Percentiles rank a stretch among this genome's conserved stretches.
These are phyloP conservation scores for Beauveria varroae DNA, from an alignment of 2,329 filamentous ascomycete species.

Conservation along the genomic window DNA sequence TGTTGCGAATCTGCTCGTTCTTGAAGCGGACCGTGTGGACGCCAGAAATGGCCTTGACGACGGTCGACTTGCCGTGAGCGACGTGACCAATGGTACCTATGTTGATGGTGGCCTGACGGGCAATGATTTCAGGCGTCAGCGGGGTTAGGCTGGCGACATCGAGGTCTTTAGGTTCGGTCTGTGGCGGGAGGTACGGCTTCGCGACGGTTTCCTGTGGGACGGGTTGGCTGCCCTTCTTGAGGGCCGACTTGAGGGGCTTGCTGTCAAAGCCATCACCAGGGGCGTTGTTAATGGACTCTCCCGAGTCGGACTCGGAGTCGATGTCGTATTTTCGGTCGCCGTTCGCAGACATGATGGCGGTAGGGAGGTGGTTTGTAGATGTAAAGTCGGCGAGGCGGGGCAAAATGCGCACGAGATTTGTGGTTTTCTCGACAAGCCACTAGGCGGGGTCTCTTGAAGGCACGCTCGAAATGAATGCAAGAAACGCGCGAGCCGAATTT, in stretches of 20 bases:
- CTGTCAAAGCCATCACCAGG: constrained; percentile 49
- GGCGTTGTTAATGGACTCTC: constrained; percentile 55
- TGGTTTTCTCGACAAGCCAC: constrained; percentile 3
- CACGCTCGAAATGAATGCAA: not conserved
- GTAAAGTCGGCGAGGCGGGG: constrained; percentile 9
- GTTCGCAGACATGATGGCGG: constrained; percentile 44
- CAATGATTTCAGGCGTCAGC: constrained; percentile 92
- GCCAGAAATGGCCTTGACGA: constrained; percentile 97
- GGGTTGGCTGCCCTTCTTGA: constrained; percentile 64
- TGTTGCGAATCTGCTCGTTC: constrained; percentile 98
- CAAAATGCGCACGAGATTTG: constrained; percentile 14
- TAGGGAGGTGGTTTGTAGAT: constrained; percentile 1
- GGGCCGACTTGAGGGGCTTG: constrained; percentile 70
- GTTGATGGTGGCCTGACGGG: constrained; percentile 96
- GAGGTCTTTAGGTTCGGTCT: constrained; percentile 86
- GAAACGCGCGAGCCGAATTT: not conserved
- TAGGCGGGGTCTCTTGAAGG: constrained; percentile 1
- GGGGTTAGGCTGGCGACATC: constrained; percentile 75
- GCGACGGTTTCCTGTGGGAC: constrained; percentile 49
- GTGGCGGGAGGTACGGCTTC: constrained; percentile 60
- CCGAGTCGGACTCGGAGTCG: constrained; percentile 62
- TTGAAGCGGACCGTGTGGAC: constrained; percentile 99
- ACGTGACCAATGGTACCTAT: constrained; percentile 98
- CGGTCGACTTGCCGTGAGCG: constrained; percentile 97
- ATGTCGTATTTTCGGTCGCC: constrained; percentile 60